Evolutionary conservation across 805 yeast species (phyloP), one percentile per base, ranked within the genome.

Genomic region (Candida arabinofermentans): DNA sequence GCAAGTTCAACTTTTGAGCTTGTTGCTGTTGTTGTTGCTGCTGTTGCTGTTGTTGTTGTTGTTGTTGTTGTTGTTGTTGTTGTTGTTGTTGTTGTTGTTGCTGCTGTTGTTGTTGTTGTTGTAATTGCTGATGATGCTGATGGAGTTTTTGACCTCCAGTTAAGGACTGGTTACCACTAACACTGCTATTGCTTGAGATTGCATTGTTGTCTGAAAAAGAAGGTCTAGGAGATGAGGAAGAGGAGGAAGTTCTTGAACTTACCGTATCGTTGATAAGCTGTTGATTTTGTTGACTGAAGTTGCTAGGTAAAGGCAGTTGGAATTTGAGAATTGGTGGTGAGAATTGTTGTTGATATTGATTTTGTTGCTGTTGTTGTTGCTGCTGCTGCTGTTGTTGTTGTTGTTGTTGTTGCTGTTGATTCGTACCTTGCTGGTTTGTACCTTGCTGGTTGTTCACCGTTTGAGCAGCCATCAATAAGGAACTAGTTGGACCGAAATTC

Each of bases 391-490:
- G 27, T 21, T 14, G 32, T 36, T 34, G 29, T 35, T 29, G 47
- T 23, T 39, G 40, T n/a, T 27, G 29, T n/a, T 26, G 39, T 9
- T 39, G 42, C 10, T 39, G 37, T 14, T 39, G 31, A 16, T 27
- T 13, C 13, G n/a, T 27, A 6, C n/a, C 16, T 13, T 27, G 30
- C n/a, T 27, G 30, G 30, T 27, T 27, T 27, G 30, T 13, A 13
- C 46, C 43, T 26, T 47, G 42, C 32, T 47, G 57, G 8, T 46
- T 37, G 37, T 48, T 47, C 23, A 44, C 50, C 12, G 55, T 36
- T 43, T 51, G 56, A 3, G 58, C 55, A 37, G 59, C 58, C 43
- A 51, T 44, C 18, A 53, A 37, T 27, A 55, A 43, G 24, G 53
- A 49, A 39, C 48, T 51, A 9, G 57, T 49, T 21, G 59, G 53